phyloP scores from a whole-genome alignment of 352 stramenopile species.

The Globisporangium solare region DNA sequence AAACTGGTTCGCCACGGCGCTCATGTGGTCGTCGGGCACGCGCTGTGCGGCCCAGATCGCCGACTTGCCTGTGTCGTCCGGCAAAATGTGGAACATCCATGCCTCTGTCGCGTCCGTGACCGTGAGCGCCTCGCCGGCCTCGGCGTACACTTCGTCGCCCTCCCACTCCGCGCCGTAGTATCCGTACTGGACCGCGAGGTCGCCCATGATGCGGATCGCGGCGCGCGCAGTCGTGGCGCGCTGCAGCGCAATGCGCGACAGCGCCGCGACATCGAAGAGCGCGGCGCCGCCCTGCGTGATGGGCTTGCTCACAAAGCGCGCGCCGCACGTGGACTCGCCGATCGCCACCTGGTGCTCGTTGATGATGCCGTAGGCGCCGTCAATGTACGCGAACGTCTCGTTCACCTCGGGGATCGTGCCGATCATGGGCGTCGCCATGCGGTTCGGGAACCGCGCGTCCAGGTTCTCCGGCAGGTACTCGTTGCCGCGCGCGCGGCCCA shows the following conservation, averaged over 20 bases:
- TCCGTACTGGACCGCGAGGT: conserved; percentile 89
- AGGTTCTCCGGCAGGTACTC: conserved; percentile 61
- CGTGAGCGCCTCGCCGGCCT: conserved; percentile 88
- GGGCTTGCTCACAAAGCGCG: conserved; percentile 57
- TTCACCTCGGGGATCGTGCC: conserved; percentile 60
- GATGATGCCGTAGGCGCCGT: conserved; percentile 78
- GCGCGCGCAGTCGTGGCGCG: conserved; percentile 72
- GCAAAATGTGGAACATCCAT: conserved; percentile 96
- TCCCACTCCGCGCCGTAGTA: conserved; percentile 92
- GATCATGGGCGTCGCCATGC: conserved; percentile 50
- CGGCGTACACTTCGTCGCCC: conserved; percentile 41
- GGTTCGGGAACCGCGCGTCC: conserved; percentile 67
- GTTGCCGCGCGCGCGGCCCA: conserved; percentile 51
- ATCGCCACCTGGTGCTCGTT: conserved; percentile 83
- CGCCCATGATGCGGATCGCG: conserved; percentile 90
- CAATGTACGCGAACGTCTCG: conserved; percentile 75
- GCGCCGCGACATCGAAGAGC: conserved; percentile 85
- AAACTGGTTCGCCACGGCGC: conserved; percentile 92
- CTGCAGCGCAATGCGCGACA: conserved; percentile 89
- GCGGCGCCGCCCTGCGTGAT: conserved; percentile 68
- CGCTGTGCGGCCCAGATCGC: conserved; percentile 93
- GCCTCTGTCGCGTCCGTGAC: conserved; percentile 89
- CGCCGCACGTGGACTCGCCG: conserved; percentile 76
- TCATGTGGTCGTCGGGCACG: conserved; percentile 83
- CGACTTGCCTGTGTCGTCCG: conserved; percentile 90